Evolutionary conservation across 176 grass and related monocot species (phyloP), one percentile per base, ranked within the genome.

Genomic region (Aechmea fasciata): DNA sequence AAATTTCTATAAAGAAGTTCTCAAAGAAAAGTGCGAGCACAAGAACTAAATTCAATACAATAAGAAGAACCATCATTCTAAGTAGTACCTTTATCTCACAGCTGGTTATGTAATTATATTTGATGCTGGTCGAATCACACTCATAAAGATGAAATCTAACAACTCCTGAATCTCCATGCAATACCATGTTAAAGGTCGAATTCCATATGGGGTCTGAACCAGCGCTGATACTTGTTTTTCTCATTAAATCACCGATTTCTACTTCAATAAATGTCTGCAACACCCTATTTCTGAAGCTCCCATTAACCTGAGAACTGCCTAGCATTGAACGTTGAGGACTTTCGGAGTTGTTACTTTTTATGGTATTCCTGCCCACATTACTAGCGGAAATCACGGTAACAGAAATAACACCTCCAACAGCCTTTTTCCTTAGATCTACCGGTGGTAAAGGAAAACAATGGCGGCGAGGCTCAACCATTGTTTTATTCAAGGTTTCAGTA

Each of bases 101-200:
- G 63, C 82, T 77, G 85, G 94, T 85, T 51, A 99, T 50, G 72
- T 85, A 90, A 73, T 92, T 97, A 29, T 79, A 85, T 67, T 83
- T 88, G 17, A 99, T 89, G 75, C 94, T 77, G 51, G 57, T 78
- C 7, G 84, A 76, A 80, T 99, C 87, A 79, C 86, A 76, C 74
- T 93, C 89, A 82, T 99, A 99, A 29, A 99, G 77, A 72, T 84
- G 68, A 93, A 99, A 99, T 79, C 85, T 99, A 47, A 93, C 47
- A 75, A 91, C 52, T 48, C 89, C 94, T 57, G 77, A 69, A 24
- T 99, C 94, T 64, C 89, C 94, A 75, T 99, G 94, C 57, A 99
- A 64, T 70, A 93, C 75, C 89, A 99, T 82, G 83, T 93, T 93
- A 82, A 90, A 93, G 69, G 86, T 75, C 52, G 73, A 77, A 73